Evolutionary conservation across 306 rosid species (phyloP).

Genomic region (Pterocarpus macrocarpus): DNA sequence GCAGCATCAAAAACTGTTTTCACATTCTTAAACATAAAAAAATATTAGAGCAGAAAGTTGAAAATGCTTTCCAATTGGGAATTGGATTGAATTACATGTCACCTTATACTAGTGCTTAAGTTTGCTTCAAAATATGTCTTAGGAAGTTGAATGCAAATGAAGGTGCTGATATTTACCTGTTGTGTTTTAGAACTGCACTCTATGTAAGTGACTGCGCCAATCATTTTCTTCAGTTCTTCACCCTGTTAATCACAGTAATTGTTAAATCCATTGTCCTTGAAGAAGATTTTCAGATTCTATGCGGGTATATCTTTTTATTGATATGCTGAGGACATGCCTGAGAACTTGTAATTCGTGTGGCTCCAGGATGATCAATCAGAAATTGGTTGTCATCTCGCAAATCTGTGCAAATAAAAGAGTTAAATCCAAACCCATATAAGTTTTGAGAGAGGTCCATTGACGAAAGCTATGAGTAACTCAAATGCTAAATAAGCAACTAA

Average conservation of each 20-base stretch:
- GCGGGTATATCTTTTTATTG: neutral
- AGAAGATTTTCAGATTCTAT: slow-evolving; percentile 23
- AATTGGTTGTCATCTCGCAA: slow-evolving; percentile 75
- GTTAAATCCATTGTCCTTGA: slow-evolving; percentile 8
- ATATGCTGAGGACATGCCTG: slow-evolving; percentile 56
- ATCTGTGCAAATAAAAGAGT: slow-evolving; percentile 52
- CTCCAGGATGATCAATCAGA: slow-evolving; percentile 68
- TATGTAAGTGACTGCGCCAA: slow-evolving; percentile 82
- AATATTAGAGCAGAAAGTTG: neutral
- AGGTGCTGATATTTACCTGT: slow-evolving; percentile 59
- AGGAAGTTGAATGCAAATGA: neutral
- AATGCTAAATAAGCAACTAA: neutral
- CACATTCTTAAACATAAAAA: slow-evolving; percentile 58
- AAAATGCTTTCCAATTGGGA: neutral
- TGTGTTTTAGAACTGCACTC: slow-evolving; percentile 98
- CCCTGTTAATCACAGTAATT: slow-evolving; percentile 61
- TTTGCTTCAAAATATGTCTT: slow-evolving; percentile 14
- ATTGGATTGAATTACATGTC: neutral
- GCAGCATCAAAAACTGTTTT: slow-evolving; percentile 68
- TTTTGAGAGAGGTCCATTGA: neutral
- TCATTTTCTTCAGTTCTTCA: slow-evolving; percentile 90
- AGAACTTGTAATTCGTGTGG: slow-evolving; percentile 61
- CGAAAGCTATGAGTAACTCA: neutral
- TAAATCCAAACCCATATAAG: neutral
- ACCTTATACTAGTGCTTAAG: neutral